These are phyloP conservation scores for Arthrinium phaeospermum DNA, from an alignment of 2,329 filamentous ascomycete genomes.

Conservation along the genomic window DNA sequence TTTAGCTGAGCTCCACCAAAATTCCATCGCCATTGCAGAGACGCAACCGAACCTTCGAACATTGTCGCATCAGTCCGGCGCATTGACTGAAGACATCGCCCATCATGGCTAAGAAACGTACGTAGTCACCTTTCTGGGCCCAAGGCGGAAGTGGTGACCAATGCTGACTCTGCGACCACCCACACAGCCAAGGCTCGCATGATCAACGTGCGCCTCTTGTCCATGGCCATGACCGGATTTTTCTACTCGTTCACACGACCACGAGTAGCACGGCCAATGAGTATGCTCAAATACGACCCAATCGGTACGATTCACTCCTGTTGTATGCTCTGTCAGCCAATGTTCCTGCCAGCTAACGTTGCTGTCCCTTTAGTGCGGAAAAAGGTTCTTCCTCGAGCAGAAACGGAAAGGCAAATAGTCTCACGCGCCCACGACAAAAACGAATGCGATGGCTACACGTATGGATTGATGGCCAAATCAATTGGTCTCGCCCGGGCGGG, in stretches of 20 bases:
- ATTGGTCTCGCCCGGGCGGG: conserved; percentile 22
- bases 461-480: conserved; percentile 2
- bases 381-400: conserved; percentile 91
- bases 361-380: conserved; percentile 71
- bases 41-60: background rate
- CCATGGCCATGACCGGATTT: conserved; percentile 98
- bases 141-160: background rate
- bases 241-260: conserved; percentile 91
- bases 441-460: background rate
- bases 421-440: background rate
- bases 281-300: conserved; percentile 98
- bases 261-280: conserved; percentile 80
- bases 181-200: conserved; percentile 83
- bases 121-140: background rate
- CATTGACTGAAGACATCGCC: conserved; percentile 17
- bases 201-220: conserved; percentile 90
- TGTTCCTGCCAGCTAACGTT: background rate
- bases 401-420: conserved; percentile 74
- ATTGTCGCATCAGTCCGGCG: conserved; percentile 7
- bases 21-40: conserved; percentile 21
- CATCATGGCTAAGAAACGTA: conserved; percentile 29
- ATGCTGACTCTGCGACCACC: conserved; percentile 7
- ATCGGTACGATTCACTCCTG: conserved; percentile 69
- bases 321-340: background rate
- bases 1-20: conserved; percentile 24